Conservation (phyloP, 352 stramenopile species). For the Phytophthora pluvialis region DNA sequence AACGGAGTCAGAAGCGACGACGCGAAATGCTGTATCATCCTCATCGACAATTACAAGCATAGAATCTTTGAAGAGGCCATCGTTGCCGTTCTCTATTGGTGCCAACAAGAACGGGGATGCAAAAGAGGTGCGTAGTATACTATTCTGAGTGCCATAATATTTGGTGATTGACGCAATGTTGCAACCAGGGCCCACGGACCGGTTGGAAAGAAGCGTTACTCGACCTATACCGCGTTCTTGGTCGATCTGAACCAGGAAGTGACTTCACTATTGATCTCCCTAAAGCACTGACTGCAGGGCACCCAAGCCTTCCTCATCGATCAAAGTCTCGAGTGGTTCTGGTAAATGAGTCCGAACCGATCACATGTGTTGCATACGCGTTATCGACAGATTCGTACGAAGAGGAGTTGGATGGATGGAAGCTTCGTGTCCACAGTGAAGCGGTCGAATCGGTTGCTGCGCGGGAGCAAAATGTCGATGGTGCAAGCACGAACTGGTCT, state of each 20-base stretch:
- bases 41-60: conserved; percentile 34
- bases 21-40: conserved; percentile 34
- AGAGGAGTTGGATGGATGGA: conserved; percentile 72
- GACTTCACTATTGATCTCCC: conserved; percentile 82
- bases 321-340: conserved; percentile 91
- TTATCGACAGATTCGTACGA: conserved; percentile 92
- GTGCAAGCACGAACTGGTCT: conserved; percentile 64
- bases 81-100: conserved; percentile 23
- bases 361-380: conserved; percentile 96
- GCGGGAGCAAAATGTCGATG: conserved; percentile 26
- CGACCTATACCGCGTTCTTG: conserved; percentile 73
- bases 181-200: conserved; percentile 30
- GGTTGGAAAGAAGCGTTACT: conserved; percentile 72
- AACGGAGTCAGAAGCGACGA: conserved; percentile 37
- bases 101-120: conserved; percentile 20
- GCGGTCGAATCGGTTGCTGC: conserved; percentile 33
- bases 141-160: background rate
- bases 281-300: conserved; percentile 66
- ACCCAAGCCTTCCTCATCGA: conserved; percentile 89
- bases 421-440: conserved; percentile 61
- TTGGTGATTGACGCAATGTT: background rate
- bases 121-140: conserved; percentile 52
- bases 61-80: conserved; percentile 29
- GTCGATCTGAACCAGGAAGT: conserved; percentile 61
- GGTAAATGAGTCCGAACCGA: conserved; percentile 93